Evolutionary conservation across 148 eudicot species (phyloP).

Genomic region (Amaranthus palmeri): DNA sequence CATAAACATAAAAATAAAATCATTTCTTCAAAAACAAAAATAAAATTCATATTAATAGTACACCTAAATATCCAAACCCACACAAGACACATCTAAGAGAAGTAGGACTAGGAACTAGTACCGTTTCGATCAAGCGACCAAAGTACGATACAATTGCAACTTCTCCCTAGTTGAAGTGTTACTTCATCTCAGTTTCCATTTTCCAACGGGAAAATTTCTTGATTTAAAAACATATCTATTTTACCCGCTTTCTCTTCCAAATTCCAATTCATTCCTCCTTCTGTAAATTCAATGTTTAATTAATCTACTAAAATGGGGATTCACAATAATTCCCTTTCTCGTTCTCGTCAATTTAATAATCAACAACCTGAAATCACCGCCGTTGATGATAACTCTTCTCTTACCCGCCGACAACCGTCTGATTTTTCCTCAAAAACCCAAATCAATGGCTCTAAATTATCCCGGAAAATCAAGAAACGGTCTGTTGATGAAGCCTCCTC

Average conservation of each 20-base stretch:
- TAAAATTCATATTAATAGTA: too few species aligned
- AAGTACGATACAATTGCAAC: too few species aligned
- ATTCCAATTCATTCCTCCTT: too few species aligned
- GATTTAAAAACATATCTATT: not conserved
- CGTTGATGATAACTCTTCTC: constrained; percentile 6
- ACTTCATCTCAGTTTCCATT: not conserved
- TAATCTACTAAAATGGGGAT: constrained; percentile 7
- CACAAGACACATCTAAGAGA: too few species aligned
- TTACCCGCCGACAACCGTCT: not conserved
- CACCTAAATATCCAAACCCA: too few species aligned
- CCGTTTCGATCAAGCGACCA: too few species aligned
- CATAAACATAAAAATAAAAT: too few species aligned
- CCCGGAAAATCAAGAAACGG: constrained; percentile 18
- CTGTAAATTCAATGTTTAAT: not conserved
- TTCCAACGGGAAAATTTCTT: not conserved
- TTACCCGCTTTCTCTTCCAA: constrained; percentile 3
- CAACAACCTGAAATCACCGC: not conserved
- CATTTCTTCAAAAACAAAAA: too few species aligned
- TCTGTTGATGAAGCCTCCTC: constrained; percentile 12
- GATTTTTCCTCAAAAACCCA: constrained; percentile 15
- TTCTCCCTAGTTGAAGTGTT: too few species aligned
- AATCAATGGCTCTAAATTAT: constrained; percentile 20
- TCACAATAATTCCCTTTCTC: not conserved
- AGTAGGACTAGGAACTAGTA: too few species aligned
- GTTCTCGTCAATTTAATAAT: not conserved